Evolutionary conservation across 106 monocot genomes (phyloP), one percentile per base, ranked within the genome.

Genomic region (Xerophyta viscosa): DNA sequence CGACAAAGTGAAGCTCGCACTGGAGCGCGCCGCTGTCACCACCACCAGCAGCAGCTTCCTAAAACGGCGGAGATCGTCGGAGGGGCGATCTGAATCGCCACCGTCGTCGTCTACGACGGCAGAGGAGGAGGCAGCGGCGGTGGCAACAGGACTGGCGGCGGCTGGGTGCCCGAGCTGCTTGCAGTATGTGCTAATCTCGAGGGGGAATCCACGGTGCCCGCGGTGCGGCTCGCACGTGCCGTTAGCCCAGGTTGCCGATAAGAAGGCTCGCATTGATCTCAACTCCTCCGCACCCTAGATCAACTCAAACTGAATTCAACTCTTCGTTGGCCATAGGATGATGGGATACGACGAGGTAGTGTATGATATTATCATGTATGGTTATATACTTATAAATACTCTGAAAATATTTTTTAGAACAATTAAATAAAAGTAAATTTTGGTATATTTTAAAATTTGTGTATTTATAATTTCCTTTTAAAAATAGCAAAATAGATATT

Each of bases 91-190:
- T 0, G 12, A 70, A 1, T 62, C 73, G 41, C 42, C 69, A 11
- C 42, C 62, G 17, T 58, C 66, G 12, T 60, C 68, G 2, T 39
- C 39, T 2, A 39, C 39, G 39, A 15, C 39, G 0, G 48, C 25
- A 21, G 54, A n/a, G 33, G 33, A 8, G 3, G 54, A 24, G 27
- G 65, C 60, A 31, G 33, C 52, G 30, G 57, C 60, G 2, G 24
- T n/a, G n/a, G n/a, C 55, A 47, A 22, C 31, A 31, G 46, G 28
- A 65, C 25, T 15, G 15, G 17, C 64, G 50, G 93, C 88, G 18
- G 81, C 93, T 2, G 96, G 82, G 7, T 96, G 90, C 30, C 78
- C 84, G 1, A 29, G 46, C 15, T 91, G 90, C 59, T 61, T 91
- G 27, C 50, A 68, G n/a, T 91, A 91, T 53, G 90, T 91, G 43